Evolutionary conservation across 257 asterid species (phyloP).

Genomic region (Nicotiana tomentosiformis): DNA sequence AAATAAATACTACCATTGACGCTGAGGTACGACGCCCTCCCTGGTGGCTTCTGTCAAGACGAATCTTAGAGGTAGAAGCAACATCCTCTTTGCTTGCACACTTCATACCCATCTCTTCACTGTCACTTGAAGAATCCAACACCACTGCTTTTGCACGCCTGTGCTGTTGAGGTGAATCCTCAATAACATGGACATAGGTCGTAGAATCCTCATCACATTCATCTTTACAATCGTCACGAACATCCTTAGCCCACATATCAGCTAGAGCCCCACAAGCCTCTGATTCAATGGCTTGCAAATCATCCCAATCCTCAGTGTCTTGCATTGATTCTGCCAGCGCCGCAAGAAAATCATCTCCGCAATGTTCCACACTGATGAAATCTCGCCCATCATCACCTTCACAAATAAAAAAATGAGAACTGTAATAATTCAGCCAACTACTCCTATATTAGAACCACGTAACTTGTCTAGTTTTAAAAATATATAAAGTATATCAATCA

Average conservation of each 20-base stretch:
- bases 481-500: not conserved
- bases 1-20: constrained; percentile 36
- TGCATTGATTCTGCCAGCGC: constrained; percentile 78
- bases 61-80: constrained; percentile 24
- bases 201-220: constrained; percentile 17
- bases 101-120: constrained; percentile 31
- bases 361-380: constrained; percentile 76
- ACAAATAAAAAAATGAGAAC: not conserved
- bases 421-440: not conserved
- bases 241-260: constrained; percentile 58
- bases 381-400: constrained; percentile 87
- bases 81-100: constrained; percentile 17
- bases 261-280: constrained; percentile 80
- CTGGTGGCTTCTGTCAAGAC: constrained; percentile 17
- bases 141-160: constrained; percentile 28
- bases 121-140: constrained; percentile 64
- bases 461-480: not conserved
- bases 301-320: constrained; percentile 93
- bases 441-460: not conserved
- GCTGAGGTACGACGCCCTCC: constrained; percentile 25
- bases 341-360: constrained; percentile 88
- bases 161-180: constrained; percentile 50
- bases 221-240: constrained; percentile 22
- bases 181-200: constrained; percentile 37
- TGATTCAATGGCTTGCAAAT: constrained; percentile 72